Evolutionary conservation across 805 yeast genomes (phyloP).

Genomic region (Cephaloascus fragrans): DNA sequence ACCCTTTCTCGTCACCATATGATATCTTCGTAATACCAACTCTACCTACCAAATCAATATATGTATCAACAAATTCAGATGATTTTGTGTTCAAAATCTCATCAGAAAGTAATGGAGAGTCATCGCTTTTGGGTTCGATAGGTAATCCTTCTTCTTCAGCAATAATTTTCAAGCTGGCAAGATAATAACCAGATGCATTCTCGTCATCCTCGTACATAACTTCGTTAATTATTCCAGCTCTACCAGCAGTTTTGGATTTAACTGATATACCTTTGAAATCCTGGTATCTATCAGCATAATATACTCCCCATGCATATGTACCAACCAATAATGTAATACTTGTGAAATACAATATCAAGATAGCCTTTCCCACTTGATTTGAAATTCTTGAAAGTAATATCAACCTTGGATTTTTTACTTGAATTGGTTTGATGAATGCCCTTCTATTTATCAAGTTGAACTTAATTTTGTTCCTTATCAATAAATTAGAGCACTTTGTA

Average conservation of each 20-base stretch:
- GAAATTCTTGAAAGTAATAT: constrained; percentile 3
- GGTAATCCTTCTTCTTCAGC: constrained; percentile 17
- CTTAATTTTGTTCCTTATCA: too few species aligned
- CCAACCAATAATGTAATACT: constrained; percentile 3
- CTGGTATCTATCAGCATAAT: constrained; percentile 5
- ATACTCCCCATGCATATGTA: constrained; percentile 2
- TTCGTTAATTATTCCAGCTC: constrained; percentile 28
- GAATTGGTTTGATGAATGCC: neutral
- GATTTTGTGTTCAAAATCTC: constrained; percentile 12
- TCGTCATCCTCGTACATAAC: constrained; percentile 17
- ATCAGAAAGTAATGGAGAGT: constrained; percentile 11
- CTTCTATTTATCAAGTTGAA: neutral
- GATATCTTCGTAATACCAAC: constrained; percentile 22
- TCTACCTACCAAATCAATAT: constrained; percentile 28
- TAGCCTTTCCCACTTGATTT: constrained; percentile 6
- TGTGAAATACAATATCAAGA: constrained; percentile 6
- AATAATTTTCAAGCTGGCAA: constrained; percentile 15
- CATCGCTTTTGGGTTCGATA: constrained; percentile 8
- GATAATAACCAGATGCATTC: constrained; percentile 22
- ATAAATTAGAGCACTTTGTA: too few species aligned
- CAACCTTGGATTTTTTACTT: neutral
- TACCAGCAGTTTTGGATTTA: constrained; percentile 3
- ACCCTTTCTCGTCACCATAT: constrained; percentile 12
- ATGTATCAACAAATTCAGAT: constrained; percentile 18
- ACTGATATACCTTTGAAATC: constrained; percentile 4